Conservation (phyloP, 2,329 filamentous ascomycete genomes). For the Monosporascus sp. region DNA sequence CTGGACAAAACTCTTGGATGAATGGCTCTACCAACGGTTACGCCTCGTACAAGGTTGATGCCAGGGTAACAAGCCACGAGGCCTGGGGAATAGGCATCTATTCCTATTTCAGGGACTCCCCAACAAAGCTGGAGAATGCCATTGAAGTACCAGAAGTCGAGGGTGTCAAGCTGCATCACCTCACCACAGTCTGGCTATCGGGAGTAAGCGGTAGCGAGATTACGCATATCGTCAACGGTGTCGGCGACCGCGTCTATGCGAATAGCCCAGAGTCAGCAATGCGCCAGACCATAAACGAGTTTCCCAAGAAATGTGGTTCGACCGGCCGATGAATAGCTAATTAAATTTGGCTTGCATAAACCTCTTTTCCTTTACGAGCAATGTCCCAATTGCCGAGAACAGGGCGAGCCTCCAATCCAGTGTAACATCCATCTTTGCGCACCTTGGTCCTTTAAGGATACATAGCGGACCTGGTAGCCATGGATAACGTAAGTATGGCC, state of each 20-base stretch:
- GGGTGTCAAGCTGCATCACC: slow-evolving; percentile 23
- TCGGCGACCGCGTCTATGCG: slow-evolving; percentile 22
- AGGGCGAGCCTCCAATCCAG: no score
- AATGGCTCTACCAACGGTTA: slow-evolving; percentile 22
- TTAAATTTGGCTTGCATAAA: background rate
- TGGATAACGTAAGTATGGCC: no score
- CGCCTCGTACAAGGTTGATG: slow-evolving; percentile 28
- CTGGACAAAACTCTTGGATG: slow-evolving; percentile 24
- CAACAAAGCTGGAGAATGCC: slow-evolving; percentile 27
- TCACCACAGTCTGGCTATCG: slow-evolving; percentile 28
- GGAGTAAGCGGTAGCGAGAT: slow-evolving; percentile 26
- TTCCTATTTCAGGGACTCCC: slow-evolving; percentile 28
- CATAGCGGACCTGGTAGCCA: no score
- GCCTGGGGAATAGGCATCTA: slow-evolving; percentile 29
- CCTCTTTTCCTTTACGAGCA: no score
- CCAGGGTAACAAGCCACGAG: slow-evolving; percentile 22
- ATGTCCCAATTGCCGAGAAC: no score
- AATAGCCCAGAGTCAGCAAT: slow-evolving; percentile 24
- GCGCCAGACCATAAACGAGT: slow-evolving; percentile 26
- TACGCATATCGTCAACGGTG: slow-evolving; percentile 25
- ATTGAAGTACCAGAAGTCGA: slow-evolving; percentile 22
- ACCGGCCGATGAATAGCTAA: background rate
- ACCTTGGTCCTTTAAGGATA: no score
- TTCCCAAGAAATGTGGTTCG: slow-evolving; percentile 2
- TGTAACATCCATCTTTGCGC: no score